Conservation (phyloP, 2,329 filamentous ascomycete genomes). For the Sporothrix mexicana region DNA sequence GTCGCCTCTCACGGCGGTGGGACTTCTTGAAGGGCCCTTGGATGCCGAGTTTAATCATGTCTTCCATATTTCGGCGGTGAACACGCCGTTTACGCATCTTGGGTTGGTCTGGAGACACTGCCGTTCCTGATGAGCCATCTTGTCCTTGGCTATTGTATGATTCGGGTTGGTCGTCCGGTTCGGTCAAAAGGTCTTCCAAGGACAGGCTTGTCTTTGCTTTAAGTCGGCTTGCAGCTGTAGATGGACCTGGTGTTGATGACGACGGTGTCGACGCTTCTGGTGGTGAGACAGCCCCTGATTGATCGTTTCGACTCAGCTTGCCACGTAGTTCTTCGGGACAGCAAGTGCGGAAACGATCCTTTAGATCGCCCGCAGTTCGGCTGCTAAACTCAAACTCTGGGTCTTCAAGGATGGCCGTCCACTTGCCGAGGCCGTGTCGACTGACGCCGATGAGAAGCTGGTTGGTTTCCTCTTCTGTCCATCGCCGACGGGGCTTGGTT, state of each 20-base stretch:
- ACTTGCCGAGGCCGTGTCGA: constrained; percentile 68
- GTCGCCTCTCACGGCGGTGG: constrained; percentile 62
- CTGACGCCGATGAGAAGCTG: constrained; percentile 66
- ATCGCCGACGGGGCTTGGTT: constrained; percentile 65
- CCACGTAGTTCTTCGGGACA: constrained; percentile 65
- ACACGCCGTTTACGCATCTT: constrained; percentile 47
- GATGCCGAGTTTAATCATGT: constrained; percentile 61
- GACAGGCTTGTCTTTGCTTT: constrained; percentile 57
- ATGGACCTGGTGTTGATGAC: constrained; percentile 1
- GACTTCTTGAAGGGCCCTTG: constrained; percentile 67
- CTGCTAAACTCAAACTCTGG: constrained; percentile 65
- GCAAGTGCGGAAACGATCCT: constrained; percentile 70
- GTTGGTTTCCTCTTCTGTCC: constrained; percentile 69
- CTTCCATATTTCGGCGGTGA: constrained; percentile 53
- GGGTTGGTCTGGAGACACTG: constrained; percentile 38
- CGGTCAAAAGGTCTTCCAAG: constrained; percentile 63
- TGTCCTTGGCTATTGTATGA: constrained; percentile 36
- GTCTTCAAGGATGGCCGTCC: constrained; percentile 69
- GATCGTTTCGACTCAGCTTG: constrained; percentile 43
- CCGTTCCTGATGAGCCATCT: constrained; percentile 33
- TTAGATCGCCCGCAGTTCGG: constrained; percentile 66
- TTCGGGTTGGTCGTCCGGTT: constrained; percentile 48
- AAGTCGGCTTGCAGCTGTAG: constrained; percentile 33
- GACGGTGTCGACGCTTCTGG: constrained; percentile 10
- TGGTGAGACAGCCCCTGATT: constrained; percentile 20